These are phyloP conservation scores for Plectranthus barbatus DNA, from an alignment of 257 asterid genomes.

Conservation along the genomic window DNA sequence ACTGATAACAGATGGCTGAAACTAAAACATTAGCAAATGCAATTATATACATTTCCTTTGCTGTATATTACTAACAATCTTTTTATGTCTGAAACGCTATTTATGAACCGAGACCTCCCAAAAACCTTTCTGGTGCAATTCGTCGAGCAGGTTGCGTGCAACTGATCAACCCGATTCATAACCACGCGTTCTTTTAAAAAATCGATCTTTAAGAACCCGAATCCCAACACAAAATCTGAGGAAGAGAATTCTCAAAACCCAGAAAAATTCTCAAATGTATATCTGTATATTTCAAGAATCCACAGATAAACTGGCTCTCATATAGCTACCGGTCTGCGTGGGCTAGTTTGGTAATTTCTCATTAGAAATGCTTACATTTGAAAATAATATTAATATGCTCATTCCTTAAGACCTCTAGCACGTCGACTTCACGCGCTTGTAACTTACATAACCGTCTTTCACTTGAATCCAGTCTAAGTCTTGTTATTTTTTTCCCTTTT, in stretches of 20 bases:
- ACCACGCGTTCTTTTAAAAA: not conserved
- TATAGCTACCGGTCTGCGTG: not conserved
- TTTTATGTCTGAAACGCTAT: not conserved
- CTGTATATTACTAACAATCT: not conserved
- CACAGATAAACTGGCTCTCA: not conserved
- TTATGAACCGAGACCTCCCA: not conserved
- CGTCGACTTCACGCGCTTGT: slow-evolving; percentile 15
- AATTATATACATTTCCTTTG: not conserved
- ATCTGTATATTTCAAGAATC: not conserved
- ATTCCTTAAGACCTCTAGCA: no score
- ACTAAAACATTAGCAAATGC: not conserved
- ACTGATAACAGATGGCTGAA: not conserved
- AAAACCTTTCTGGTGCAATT: slow-evolving; percentile 11
- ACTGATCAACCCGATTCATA: not conserved
- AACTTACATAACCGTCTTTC: slow-evolving; percentile 37
- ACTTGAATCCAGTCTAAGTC: slow-evolving; percentile 6
- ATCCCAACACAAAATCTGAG: not conserved
- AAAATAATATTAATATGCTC: not conserved
- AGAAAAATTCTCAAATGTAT: not conserved
- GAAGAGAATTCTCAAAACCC: not conserved
- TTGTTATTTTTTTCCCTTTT: not conserved
- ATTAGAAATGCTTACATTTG: no score
- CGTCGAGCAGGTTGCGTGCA: slow-evolving; percentile 26
- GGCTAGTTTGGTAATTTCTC: slow-evolving; percentile 14
- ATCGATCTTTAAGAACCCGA: not conserved